These are phyloP conservation scores for Penicillium goetzii DNA, from an alignment of 495 filamentous ascomycete species.

Conservation along the genomic window DNA sequence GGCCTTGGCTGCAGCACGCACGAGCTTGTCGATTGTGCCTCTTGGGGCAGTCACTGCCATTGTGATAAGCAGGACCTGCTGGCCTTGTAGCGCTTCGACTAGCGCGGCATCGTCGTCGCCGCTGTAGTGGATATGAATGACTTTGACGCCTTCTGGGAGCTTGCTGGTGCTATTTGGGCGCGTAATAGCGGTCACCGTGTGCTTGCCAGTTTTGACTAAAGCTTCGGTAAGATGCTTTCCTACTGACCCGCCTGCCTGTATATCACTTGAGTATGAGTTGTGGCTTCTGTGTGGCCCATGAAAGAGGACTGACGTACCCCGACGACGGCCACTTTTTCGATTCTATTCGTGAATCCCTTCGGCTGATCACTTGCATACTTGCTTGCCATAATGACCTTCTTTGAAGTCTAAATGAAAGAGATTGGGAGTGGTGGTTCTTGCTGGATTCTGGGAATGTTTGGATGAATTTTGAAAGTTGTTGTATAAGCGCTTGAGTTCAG, in stretches of 20 bases:
- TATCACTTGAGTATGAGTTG: background rate
- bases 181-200: conserved; percentile 1
- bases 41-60: conserved; percentile 1
- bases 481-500: background rate
- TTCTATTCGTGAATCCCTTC: conserved; percentile 12
- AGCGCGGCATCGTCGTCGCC: background rate
- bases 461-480: background rate
- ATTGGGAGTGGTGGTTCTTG: background rate
- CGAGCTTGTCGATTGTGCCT: conserved; percentile 4
- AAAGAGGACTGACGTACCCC: conserved; percentile 7
- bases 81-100: conserved; percentile 3
- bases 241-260: conserved; percentile 9
- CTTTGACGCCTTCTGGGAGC: background rate
- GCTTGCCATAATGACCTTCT: background rate
- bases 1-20: background rate
- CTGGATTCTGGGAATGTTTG: background rate
- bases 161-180: conserved; percentile 6
- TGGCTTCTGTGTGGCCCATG: too few relatives aligned
- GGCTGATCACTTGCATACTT: conserved; percentile 12
- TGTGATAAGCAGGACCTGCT: conserved; percentile 4
- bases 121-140: conserved; percentile 1
- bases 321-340: conserved; percentile 9
- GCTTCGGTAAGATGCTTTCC: conserved; percentile 4
- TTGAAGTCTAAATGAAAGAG: background rate
- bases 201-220: conserved; percentile 1